Evolutionary conservation across 495 filamentous ascomycete genomes (phyloP).

Genomic region (Penicillium chermesinum): DNA sequence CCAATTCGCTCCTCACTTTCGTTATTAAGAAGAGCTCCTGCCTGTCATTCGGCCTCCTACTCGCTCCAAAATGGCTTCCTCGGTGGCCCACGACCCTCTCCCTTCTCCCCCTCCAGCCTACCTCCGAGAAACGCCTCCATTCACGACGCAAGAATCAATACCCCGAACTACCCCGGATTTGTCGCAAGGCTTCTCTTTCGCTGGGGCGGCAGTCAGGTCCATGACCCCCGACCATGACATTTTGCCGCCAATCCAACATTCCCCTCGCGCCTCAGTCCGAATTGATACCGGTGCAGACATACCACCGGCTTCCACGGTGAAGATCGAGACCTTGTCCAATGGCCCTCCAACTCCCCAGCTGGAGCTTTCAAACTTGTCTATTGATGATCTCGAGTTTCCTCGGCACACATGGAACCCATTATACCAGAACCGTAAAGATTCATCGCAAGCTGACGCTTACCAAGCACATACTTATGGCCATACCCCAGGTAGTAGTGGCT

Average conservation of each 20-base stretch:
- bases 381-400: slow-evolving; percentile 31
- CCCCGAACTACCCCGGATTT: slow-evolving; percentile 21
- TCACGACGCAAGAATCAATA: slow-evolving; percentile 21
- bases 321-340: slow-evolving; percentile 27
- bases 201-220: slow-evolving; percentile 21
- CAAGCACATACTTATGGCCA: slow-evolving; percentile 23
- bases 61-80: slow-evolving; percentile 24
- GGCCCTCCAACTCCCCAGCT: slow-evolving; percentile 21
- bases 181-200: slow-evolving; percentile 19
- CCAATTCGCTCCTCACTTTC: background rate
- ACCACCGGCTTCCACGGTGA: slow-evolving; percentile 29
- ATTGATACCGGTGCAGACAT: slow-evolving; percentile 32
- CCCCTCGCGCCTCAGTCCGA: slow-evolving; percentile 38
- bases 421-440: slow-evolving; percentile 41
- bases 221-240: slow-evolving; percentile 12
- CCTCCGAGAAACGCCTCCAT: slow-evolving; percentile 36
- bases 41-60: background rate
- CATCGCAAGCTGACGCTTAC: slow-evolving; percentile 14
- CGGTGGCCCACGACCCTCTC: slow-evolving; percentile 24
- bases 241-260: slow-evolving; percentile 25
- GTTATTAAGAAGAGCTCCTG: background rate
- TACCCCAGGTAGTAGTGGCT: slow-evolving; percentile 36
- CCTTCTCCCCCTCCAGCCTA: slow-evolving; percentile 42
- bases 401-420: slow-evolving; percentile 39
- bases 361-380: slow-evolving; percentile 23